Evolutionary conservation across 176 grass and related monocot species (phyloP), one percentile per base, ranked within the genome.

Genomic region (Hyparrhenia diplandra): DNA sequence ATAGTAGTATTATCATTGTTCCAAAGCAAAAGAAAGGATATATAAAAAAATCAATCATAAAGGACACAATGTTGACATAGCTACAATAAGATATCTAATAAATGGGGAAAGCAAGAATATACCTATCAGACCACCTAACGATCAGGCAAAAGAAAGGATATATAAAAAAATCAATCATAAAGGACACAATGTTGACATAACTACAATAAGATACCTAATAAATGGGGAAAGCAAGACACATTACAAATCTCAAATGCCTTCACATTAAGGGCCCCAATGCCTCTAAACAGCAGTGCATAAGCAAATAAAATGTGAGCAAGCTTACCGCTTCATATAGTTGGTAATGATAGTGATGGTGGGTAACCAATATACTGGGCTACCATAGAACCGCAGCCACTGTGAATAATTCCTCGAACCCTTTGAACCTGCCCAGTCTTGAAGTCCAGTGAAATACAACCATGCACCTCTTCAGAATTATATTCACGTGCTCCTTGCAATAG

Each of bases 321-420:
- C 5, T 75, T 82, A 82, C 78, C 39, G 6, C 11, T 49, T 81
- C 85, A 87, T 69, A 87, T 76, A 17, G 52, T 82, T 32, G 65
- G 64, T 27, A 63, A 21, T 4, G 85, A 87, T 6, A 87, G 10
- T 14, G 64, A 87, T 13, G 85, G 64, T 16, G 72, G 85, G 40
- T 76, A 82, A 32, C 32, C 79, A 24, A 65, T 31, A 51, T 87
- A 87, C 17, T 61, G 32, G 10, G 9, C 4, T 74, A 41, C 21
- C 4, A 6, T 20, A 32, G 64, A 32, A 67, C 31, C 18, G 47
- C 13, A 13, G 13, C 13, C 71, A 55, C 2, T 1, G 5, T n/a
- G 46, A n/a, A 36, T 8, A 10, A 13, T 55, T 30, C 47, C 30
- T 46, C 67, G 27, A 23, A 60, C 61, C 20, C n/a, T 45, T 29